These are phyloP conservation scores for Phytophthora pluvialis DNA, from an alignment of 352 stramenopile species.

Conservation along the genomic window DNA sequence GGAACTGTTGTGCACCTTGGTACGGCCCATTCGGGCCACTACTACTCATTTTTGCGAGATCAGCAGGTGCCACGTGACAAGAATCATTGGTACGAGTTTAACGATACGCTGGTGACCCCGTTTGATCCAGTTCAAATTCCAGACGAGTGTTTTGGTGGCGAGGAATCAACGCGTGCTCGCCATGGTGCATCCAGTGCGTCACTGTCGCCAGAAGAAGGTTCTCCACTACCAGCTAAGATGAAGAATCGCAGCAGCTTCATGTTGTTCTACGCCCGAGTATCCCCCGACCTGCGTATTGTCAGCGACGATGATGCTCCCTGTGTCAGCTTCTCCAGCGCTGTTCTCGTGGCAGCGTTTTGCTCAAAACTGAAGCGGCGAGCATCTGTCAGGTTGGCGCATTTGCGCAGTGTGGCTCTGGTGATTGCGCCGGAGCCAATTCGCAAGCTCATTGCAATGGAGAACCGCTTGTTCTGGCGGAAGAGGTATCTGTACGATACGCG, in stretches of 20 bases:
- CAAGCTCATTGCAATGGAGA: constrained; percentile 80
- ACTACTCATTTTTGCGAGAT: constrained; percentile 90
- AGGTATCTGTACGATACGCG: constrained; percentile 81
- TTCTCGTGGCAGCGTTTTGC: constrained; percentile 51
- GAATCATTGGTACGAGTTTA: constrained; percentile 87
- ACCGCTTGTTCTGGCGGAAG: constrained; percentile 88
- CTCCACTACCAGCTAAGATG: constrained; percentile 46
- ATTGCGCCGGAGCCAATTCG: constrained; percentile 79
- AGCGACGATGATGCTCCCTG: constrained; percentile 25
- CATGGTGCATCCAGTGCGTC: constrained; percentile 31
- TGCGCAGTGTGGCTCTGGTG: constrained; percentile 55
- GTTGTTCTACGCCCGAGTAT: constrained; percentile 80
- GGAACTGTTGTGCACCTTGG: constrained; percentile 92
- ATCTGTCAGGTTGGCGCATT: constrained; percentile 41
- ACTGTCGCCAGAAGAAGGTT: constrained; percentile 21
- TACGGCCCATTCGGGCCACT: constrained; percentile 88
- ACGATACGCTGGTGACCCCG: constrained; percentile 83
- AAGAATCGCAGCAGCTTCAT: constrained; percentile 91
- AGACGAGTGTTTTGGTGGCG: constrained; percentile 74
- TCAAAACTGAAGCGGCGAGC: constrained; percentile 43
- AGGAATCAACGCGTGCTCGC: constrained; percentile 37
- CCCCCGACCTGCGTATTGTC: constrained; percentile 45
- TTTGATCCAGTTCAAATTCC: constrained; percentile 78
- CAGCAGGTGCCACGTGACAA: constrained; percentile 45
- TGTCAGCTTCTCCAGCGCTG: constrained; percentile 30